Evolutionary conservation across 352 stramenopile genomes (phyloP).

Genomic region (Globisporangium cystogenes): DNA sequence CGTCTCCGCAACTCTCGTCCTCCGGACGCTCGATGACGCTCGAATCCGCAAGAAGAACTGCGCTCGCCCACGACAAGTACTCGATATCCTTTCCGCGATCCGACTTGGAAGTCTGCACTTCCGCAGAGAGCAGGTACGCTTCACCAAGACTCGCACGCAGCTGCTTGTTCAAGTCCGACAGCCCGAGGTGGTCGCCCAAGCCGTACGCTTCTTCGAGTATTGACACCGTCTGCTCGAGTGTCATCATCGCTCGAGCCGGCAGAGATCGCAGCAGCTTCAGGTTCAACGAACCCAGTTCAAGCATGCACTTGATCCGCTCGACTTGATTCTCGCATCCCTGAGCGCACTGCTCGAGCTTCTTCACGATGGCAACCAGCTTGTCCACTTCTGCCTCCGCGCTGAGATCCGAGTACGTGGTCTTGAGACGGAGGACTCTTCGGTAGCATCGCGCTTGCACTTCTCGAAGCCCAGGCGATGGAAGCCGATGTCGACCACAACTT

Average conservation of each 20-base stretch:
- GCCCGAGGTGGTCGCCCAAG: constrained; percentile 31
- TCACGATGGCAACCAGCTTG: constrained; percentile 30
- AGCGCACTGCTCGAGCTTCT: constrained; percentile 35
- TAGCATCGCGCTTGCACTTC: constrained; percentile 32
- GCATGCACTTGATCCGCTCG: constrained; percentile 43
- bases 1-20: constrained; percentile 8
- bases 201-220: constrained; percentile 41
- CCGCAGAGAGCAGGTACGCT: constrained; percentile 28
- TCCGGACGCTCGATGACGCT: constrained; percentile 14
- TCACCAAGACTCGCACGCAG: constrained; percentile 36
- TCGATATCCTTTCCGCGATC: constrained; percentile 18
- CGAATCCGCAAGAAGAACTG: constrained; percentile 30
- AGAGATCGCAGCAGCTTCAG: constrained; percentile 31
- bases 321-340: constrained; percentile 30
- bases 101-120: not conserved
- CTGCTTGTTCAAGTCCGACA: constrained; percentile 40
- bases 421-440: constrained; percentile 40
- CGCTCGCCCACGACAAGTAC: constrained; percentile 25
- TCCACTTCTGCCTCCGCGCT: constrained; percentile 21
- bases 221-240: constrained; percentile 17
- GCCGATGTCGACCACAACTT: not conserved
- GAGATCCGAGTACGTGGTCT: constrained; percentile 17
- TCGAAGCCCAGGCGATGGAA: constrained; percentile 3
- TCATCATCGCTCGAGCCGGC: constrained; percentile 31
- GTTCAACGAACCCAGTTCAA: constrained; percentile 38